phyloP scores from a whole-genome alignment of 176 grass and related monocot species.

The Hordeum marinum region DNA sequence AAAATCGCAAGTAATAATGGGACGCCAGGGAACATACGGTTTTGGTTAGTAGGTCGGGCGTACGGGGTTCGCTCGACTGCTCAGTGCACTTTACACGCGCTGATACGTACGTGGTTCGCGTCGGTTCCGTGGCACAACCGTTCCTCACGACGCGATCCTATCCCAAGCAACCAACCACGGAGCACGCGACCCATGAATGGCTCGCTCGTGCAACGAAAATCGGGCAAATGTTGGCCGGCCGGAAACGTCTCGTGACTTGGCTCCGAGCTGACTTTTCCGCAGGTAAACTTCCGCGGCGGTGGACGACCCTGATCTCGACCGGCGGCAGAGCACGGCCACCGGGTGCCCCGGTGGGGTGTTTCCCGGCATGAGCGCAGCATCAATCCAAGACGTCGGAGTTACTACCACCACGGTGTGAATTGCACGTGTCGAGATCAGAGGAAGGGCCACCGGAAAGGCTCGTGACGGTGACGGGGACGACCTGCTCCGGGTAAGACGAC shows the following conservation, averaged over 20 bases:
- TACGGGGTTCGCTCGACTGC: background rate
- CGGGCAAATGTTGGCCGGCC: background rate
- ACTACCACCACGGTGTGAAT: background rate
- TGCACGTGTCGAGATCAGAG: background rate
- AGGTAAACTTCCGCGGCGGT: background rate
- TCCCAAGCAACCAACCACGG: background rate
- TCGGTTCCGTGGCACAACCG: background rate
- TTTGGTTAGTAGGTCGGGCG: background rate
- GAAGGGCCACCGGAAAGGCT: background rate
- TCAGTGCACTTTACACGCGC: background rate
- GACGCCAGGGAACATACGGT: background rate
- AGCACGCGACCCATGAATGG: background rate
- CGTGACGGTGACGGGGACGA: no score
- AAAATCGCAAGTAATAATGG: background rate
- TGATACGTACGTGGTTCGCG: background rate
- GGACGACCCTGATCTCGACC: background rate
- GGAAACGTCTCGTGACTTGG: background rate
- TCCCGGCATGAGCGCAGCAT: constrained; percentile 25
- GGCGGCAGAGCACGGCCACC: background rate
- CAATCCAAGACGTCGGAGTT: background rate
- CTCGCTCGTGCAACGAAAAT: background rate
- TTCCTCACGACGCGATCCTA: background rate
- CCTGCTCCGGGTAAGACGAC: no score
- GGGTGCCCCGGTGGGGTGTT: constrained; percentile 1
- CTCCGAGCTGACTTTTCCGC: background rate